Evolutionary conservation across 495 filamentous ascomycete genomes (phyloP).

Genomic region (Tetracladium marchalianum): DNA sequence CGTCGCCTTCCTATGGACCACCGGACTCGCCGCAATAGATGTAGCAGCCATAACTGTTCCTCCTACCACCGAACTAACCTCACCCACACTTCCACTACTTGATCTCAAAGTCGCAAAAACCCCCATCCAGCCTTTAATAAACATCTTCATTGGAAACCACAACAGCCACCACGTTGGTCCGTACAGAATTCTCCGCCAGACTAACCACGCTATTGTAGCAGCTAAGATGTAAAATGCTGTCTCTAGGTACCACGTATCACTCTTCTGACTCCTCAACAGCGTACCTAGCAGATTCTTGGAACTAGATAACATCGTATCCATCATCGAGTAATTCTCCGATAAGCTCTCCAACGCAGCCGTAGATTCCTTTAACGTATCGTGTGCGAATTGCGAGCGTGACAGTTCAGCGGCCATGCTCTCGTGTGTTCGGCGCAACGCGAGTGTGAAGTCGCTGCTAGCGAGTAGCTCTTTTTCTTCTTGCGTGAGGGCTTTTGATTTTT

Average conservation of each 20-base stretch:
- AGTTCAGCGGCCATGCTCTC: conserved; percentile 75
- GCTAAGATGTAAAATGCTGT: conserved; percentile 75
- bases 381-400: conserved; percentile 73
- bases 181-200: conserved; percentile 76
- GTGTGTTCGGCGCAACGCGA: conserved; percentile 75
- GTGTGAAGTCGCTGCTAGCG: conserved; percentile 76
- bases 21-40: conserved; percentile 22
- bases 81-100: conserved; percentile 23
- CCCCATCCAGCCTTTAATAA: conserved; percentile 34
- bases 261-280: conserved; percentile 78
- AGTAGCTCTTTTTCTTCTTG: conserved; percentile 57
- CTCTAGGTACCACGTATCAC: conserved; percentile 93
- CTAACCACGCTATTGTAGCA: conserved; percentile 69
- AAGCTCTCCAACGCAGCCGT: conserved; percentile 73
- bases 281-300: conserved; percentile 68
- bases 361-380: conserved; percentile 73
- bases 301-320: conserved; percentile 65
- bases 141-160: conserved; percentile 65
- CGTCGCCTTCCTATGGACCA: conserved; percentile 36
- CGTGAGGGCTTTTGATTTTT: conserved; percentile 19
- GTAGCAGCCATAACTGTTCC: conserved; percentile 10
- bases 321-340: conserved; percentile 63
- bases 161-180: conserved; percentile 85
- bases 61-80: conserved; percentile 22
- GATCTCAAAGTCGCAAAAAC: conserved; percentile 30